Base-by-base conservation (phyloP, 2,329 filamentous ascomycete genomes). In the Shiraia sp. region DNA sequence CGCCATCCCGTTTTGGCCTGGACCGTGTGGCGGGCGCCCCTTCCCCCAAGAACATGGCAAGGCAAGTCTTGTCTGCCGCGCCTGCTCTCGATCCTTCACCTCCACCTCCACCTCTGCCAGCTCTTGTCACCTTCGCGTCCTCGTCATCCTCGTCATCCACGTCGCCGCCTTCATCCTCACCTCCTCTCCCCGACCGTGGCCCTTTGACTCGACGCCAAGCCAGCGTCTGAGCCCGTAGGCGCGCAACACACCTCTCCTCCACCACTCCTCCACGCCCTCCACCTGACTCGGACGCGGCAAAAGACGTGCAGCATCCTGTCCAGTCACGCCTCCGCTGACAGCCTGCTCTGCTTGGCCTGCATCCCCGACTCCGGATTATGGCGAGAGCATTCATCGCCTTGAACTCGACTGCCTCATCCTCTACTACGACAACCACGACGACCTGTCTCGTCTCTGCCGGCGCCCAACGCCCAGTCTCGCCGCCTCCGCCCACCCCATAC, bases 321-420 rank as follows among this genome's bases (percentile, higher is more conserved):
- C 35, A 29, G 19, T 33, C 38, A 38, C 40, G 35, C 40, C 41
- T 32, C 45, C 45, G 42, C 38, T 34, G 38, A 46, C 43, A 36
- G 37, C 42, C 28, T 22, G 19, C 44, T 17, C 48, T 42, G 23
- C 39, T 43, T 13, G 46, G 43, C 27, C 30, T 36, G 10, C 19
- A 3, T 19, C 41, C 45, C 16, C 23, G 16, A 24, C 45, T 47
- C 45, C 37, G 43, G 46, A 59, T 34, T 41, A 59, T 57, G 55
- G 53, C 51, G 40, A 51, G 43, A 46, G 48, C 49, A 36, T 51
- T 47, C 43, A 36, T 55, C 45, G 53, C 51, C 38, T 47, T 40
- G 19, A 22, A 22, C 29, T 43, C 44, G 26, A 17, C 44, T 10
- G 34, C 47, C 38, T 35, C 36, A 36, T 42, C 40, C 17, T 43